These are phyloP conservation scores for Mycoemilia scoparia DNA, from an alignment of 192 early-diverging fungal genomes.

Conservation along the genomic window DNA sequence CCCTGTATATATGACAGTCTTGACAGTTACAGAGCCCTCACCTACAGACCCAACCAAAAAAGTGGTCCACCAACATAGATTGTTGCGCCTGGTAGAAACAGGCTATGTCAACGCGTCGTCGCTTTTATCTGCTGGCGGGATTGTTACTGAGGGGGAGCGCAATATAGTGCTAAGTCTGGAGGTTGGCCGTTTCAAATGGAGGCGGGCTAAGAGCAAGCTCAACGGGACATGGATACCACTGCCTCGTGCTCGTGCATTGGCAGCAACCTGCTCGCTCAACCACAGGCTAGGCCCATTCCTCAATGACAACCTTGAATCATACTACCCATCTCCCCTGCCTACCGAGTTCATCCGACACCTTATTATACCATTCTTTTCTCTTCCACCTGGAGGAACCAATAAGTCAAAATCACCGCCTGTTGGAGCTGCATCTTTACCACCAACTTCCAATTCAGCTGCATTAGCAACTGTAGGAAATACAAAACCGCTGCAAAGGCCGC, in stretches of 20 bases:
- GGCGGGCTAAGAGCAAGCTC: constrained; percentile 45
- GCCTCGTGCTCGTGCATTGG: constrained; percentile 61
- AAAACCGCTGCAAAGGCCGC: constrained; percentile 1
- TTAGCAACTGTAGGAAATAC: constrained; percentile 5
- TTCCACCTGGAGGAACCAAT: constrained; percentile 8
- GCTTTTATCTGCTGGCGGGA: constrained; percentile 70
- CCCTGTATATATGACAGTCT: constrained; percentile 29
- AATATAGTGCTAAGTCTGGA: constrained; percentile 77
- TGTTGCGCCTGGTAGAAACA: constrained; percentile 67
- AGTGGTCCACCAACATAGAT: constrained; percentile 35
- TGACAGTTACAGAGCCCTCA: constrained; percentile 22
- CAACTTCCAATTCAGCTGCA: constrained; percentile 3
- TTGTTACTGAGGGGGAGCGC: constrained; percentile 64
- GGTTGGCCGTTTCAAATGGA: constrained; percentile 52
- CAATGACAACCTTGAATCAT: constrained; percentile 47
- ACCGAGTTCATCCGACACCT: constrained; percentile 27
- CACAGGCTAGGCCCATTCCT: constrained; percentile 56
- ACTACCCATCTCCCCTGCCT: constrained; percentile 45
- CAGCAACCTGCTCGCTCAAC: constrained; percentile 62
- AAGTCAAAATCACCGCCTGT: constrained; percentile 1
- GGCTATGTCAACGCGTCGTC: constrained; percentile 74
- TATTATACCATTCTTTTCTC: constrained; percentile 25
- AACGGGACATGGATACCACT: constrained; percentile 91
- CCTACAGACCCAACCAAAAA: constrained; percentile 15
- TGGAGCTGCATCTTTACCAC: constrained; percentile 1